Percentiles rank a stretch among this genome's conserved stretches.
Evolutionary conservation across 2,329 filamentous ascomycete genomes (phyloP).

Genomic region (Paecilomyces sp.): DNA sequence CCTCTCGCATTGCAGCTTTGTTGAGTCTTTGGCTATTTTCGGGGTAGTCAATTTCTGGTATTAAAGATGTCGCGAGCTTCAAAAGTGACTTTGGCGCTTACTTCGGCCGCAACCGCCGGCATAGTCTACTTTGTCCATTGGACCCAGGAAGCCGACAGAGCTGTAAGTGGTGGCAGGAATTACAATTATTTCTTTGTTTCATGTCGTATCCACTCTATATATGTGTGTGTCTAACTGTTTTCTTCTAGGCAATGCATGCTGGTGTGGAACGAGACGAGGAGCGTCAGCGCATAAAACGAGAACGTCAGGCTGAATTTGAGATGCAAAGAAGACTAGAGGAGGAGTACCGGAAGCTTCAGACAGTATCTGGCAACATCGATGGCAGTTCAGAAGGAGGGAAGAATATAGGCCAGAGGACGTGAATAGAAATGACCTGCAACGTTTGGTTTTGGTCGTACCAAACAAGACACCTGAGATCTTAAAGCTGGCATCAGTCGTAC

Average conservation of each 20-base stretch:
- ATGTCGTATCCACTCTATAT: not conserved
- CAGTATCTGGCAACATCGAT: constrained; percentile 51
- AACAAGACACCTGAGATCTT: not conserved
- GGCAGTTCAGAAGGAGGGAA: constrained; percentile 12
- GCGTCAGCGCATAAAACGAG: constrained; percentile 80
- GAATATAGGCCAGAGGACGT: constrained; percentile 15
- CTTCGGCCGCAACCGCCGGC: constrained; percentile 65
- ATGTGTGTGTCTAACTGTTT: not conserved
- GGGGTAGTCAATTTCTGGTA: not conserved
- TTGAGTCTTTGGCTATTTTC: not conserved
- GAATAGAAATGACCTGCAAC: constrained; percentile 2
- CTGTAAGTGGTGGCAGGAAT: constrained; percentile 48
- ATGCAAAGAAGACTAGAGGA: constrained; percentile 78
- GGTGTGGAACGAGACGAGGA: constrained; percentile 94
- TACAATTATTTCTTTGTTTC: too few species aligned
- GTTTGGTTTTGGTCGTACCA: not conserved
- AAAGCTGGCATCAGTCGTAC: not conserved
- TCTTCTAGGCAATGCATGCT: constrained; percentile 73
- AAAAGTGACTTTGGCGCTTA: constrained; percentile 74
- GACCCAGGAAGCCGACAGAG: constrained; percentile 75
- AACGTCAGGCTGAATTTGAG: constrained; percentile 91
- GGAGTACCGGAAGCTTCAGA: constrained; percentile 86
- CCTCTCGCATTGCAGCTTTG: not conserved
- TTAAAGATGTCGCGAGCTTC: constrained; percentile 78
- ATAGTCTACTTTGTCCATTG: constrained; percentile 86